A percentile compares a stretch with the other conserved stretches of the same genome.
These are phyloP conservation scores for Plasmopara viticola DNA, from an alignment of 352 stramenopile genomes.

Conservation along the genomic window DNA sequence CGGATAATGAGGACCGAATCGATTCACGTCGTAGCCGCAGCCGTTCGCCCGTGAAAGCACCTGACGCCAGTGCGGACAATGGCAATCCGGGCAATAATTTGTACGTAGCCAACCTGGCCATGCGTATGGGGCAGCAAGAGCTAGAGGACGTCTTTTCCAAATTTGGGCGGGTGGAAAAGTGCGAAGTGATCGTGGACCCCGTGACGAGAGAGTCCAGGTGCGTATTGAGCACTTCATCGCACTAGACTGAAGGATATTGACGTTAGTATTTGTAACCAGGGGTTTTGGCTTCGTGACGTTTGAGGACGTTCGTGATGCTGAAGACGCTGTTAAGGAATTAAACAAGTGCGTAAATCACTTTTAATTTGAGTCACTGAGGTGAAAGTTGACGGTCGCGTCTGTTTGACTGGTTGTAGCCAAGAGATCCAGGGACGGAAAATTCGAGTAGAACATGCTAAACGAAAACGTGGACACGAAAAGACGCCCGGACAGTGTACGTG, in stretches of 20 bases:
- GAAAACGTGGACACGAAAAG: conserved; percentile 72
- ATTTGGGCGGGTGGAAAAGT: conserved; percentile 66
- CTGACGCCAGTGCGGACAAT: conserved; percentile 6
- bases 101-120: conserved; percentile 68
- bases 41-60: conserved; percentile 30
- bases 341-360: conserved; percentile 45
- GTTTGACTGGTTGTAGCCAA: conserved; percentile 36
- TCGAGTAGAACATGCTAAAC: conserved; percentile 76
- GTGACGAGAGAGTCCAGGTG: conserved; percentile 69
- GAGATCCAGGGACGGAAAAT: conserved; percentile 67
- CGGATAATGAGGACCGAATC: conserved; percentile 1
- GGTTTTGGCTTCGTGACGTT: conserved; percentile 76
- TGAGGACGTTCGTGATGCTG: conserved; percentile 66
- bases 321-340: conserved; percentile 73
- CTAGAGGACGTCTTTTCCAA: conserved; percentile 70
- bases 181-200: conserved; percentile 76
- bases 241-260: not conserved
- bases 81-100: conserved; percentile 75
- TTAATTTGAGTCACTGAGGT: not conserved
- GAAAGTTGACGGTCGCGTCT: no score
- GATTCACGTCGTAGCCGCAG: conserved; percentile 29
- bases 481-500: conserved; percentile 78
- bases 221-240: not conserved
- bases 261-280: conserved; percentile 16
- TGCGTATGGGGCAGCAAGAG: conserved; percentile 47